phyloP scores from a whole-genome alignment of 805 yeast species.

The Priceomyces haplophilus region DNA sequence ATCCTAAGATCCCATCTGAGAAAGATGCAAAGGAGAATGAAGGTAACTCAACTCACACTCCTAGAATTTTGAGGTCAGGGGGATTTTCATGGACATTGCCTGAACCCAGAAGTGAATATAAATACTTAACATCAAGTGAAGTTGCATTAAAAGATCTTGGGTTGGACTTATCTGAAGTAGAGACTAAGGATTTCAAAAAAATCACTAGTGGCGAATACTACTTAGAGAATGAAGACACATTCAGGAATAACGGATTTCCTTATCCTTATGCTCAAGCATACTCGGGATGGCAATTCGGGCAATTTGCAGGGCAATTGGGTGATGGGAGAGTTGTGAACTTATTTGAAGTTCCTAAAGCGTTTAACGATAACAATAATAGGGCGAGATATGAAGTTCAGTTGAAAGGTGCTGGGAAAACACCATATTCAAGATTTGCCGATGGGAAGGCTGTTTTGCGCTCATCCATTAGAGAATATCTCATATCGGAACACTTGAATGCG shows the following conservation, averaged over 20 bases:
- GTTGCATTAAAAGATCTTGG: conserved; percentile 63
- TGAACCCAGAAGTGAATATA: conserved; percentile 50
- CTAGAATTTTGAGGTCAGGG: conserved; percentile 48
- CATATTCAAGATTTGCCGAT: conserved; percentile 92
- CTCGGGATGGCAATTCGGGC: conserved; percentile 96
- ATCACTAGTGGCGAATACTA: conserved; percentile 60
- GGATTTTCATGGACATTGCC: conserved; percentile 76
- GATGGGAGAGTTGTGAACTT: conserved; percentile 89
- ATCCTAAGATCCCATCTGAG: conserved; percentile 22
- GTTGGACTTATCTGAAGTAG: conserved; percentile 36
- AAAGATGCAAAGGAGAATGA: conserved; percentile 28
- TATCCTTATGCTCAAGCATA: conserved; percentile 88
- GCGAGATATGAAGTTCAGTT: conserved; percentile 65
- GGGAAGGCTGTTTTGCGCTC: conserved; percentile 92
- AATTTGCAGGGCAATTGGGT: conserved; percentile 95
- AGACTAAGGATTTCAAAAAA: conserved; percentile 46
- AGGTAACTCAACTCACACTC: conserved; percentile 32
- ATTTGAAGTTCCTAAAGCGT: conserved; percentile 59
- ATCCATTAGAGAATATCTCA: conserved; percentile 81
- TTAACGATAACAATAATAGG: conserved; percentile 25
- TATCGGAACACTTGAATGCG: conserved; percentile 75
- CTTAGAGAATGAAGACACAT: conserved; percentile 25
- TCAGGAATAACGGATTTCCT: conserved; percentile 28
- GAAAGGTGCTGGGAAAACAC: conserved; percentile 91
- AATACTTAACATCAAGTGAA: conserved; percentile 55